Evolutionary conservation across 2,329 filamentous ascomycete genomes (phyloP), one percentile per base, ranked within the genome.

Genomic region (Aspergillus fischeri): DNA sequence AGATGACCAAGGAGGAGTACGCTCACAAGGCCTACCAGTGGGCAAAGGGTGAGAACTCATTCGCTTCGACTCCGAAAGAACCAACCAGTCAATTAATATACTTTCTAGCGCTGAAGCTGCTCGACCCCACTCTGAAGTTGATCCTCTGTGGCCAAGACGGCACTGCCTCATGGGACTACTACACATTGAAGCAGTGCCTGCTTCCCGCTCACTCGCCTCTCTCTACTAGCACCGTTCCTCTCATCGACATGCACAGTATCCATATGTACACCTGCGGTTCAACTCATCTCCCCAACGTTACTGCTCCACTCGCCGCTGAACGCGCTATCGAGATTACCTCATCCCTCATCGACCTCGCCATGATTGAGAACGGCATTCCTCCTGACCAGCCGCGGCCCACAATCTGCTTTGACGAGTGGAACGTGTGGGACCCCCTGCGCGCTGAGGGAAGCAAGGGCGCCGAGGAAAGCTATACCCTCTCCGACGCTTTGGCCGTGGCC

Each of bases 391-490:
- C 83, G 3, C 77, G 82, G 3, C 87, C 85, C 49, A 87, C 81
- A 52, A 90, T 92, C 70, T 92, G 89, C 78, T 92, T 92, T 69
- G 89, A 92, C 69, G 89, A 92, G 73, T 92, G 89, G 89, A 92
- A 92, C 70, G 88, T 92, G 8, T 92, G 89, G 89, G 88, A 91
- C 65, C 87, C 88, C 0, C 78, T 81, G 53, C 83, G 88, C 8
- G 88, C 89, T 0, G 87, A 87, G 0, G 89, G 89, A 17, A 85
- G 88, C 65, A 72, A 82, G 59, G 89, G 89, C 17, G 89, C 86
- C 5, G 89, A 92, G 73, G 88, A 92, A 69, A 77, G 74, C 65
- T 90, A 92, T 75, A 91, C 86, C 0, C 81, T 92, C 7, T 90
- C 86, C 0, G 89, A 92, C 63, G 88, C 87, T 1, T 78, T 92